Evolutionary conservation across 2,329 filamentous ascomycete genomes (phyloP).

Genomic region (Xylaria sp.): DNA sequence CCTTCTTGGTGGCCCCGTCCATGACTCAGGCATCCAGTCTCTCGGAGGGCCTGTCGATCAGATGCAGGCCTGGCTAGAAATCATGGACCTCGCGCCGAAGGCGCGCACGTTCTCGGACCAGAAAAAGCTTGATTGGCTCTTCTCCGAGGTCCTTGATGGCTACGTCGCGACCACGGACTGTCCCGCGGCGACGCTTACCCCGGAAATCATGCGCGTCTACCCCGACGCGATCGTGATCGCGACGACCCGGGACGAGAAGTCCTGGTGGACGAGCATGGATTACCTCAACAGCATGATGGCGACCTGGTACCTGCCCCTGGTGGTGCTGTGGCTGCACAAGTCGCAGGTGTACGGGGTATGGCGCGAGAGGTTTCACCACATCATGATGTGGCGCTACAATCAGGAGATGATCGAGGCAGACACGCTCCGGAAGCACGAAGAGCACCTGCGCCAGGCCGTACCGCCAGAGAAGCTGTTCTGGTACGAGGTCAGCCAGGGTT

Average conservation of each 20-base stretch:
- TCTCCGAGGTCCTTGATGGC: slow-evolving; percentile 40
- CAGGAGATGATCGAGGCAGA: slow-evolving; percentile 36
- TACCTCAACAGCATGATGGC: slow-evolving; percentile 38
- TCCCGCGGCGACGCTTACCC: slow-evolving; percentile 45
- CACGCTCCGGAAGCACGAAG: slow-evolving; percentile 36
- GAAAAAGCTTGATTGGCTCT: slow-evolving; percentile 41
- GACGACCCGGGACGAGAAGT: slow-evolving; percentile 43
- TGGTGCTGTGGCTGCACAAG: slow-evolving; percentile 39
- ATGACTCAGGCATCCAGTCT: slow-evolving; percentile 41
- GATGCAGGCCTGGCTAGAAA: slow-evolving; percentile 38
- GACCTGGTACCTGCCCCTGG: slow-evolving; percentile 39
- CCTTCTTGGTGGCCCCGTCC: slow-evolving; percentile 40
- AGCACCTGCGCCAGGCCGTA: slow-evolving; percentile 37
- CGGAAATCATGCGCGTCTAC: slow-evolving; percentile 52
- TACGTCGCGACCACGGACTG: slow-evolving; percentile 46
- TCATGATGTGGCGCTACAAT: slow-evolving; percentile 37
- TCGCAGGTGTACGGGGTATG: slow-evolving; percentile 38
- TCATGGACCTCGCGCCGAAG: slow-evolving; percentile 39
- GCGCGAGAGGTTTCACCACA: slow-evolving; percentile 36
- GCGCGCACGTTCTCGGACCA: slow-evolving; percentile 34
- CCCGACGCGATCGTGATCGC: slow-evolving; percentile 53
- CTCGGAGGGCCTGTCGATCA: slow-evolving; percentile 42
- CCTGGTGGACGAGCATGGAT: slow-evolving; percentile 44
- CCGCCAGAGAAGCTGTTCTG: slow-evolving; percentile 40
- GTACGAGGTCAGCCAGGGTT: slow-evolving; percentile 41